Conservation (phyloP, 768 basidiomycete species). For the Naganishia vishniacii region DNA sequence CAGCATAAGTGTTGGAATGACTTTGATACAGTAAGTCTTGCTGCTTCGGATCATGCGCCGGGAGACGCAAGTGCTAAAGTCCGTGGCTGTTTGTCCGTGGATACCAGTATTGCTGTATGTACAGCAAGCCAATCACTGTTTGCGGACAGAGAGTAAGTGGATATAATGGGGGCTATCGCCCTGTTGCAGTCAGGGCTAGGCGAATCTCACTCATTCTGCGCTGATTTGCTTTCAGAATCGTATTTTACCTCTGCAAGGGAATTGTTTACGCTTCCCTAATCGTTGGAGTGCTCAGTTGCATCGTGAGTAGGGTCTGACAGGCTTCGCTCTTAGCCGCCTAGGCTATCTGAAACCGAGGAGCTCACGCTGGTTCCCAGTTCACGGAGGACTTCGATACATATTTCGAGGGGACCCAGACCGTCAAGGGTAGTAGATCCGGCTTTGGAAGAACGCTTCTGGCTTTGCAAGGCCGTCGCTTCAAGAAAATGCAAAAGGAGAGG, state of each 20-base stretch:
- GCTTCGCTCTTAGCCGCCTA: background rate
- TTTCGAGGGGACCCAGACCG: background rate
- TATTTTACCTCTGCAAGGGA: background rate
- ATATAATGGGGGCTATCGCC: too few species aligned
- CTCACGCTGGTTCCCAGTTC: too few species aligned
- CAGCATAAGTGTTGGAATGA: background rate
- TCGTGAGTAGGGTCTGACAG: background rate
- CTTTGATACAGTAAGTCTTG: constrained; percentile 1
- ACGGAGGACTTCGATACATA: background rate
- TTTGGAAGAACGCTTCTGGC: too few species aligned
- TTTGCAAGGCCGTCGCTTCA: too few species aligned
- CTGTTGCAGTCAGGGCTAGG: too few species aligned
- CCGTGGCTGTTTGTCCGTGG: too few species aligned
- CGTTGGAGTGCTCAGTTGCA: background rate
- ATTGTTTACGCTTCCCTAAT: background rate
- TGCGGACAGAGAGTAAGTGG: constrained; percentile 1
- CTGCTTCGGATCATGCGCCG: background rate
- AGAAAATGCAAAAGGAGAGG: too few species aligned
- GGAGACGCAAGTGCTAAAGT: background rate
- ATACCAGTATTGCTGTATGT: background rate
- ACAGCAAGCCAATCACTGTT: background rate
- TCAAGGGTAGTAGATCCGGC: too few species aligned
- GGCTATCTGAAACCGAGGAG: too few species aligned
- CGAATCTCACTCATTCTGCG: background rate
- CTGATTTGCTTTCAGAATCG: background rate